Evolutionary conservation across 1,284 basidiomycete genomes (phyloP), one percentile per base, ranked within the genome.

Genomic region (Pholiota adiposa): DNA sequence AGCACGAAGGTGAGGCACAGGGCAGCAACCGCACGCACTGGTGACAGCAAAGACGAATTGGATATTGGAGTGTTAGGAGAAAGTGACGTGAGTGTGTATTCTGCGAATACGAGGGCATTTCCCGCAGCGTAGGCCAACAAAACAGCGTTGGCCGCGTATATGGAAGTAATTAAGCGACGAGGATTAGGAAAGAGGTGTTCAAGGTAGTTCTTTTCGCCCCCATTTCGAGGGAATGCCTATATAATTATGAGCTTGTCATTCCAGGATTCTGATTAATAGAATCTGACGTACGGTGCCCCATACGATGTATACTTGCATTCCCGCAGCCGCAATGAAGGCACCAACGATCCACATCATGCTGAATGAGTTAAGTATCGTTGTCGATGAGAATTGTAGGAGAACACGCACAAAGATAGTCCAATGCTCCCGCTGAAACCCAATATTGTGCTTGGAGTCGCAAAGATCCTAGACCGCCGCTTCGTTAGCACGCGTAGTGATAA

Each of bases 171-270:
- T 18, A 77, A 65, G 29, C 63, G 70, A 41, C 61, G 63, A 1
- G 72, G 75, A 43, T 62, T 65, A 12, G 67, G 69, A 59, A 71
- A 76, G 12, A 73, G 62, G 48, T 72, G 71, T 60, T 77, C 74
- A 8, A 75, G 68, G 48, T 75, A 77, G 54, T 74, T 74, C 58
- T 75, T 75, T 59, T 74, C 73, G 9, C 73, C 73, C 18, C 73
- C 73, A 29, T 71, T 75, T 21, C 63, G 63, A 12, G 73, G 73
- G 12, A 75, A 59, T 9, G 70, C 71, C 71, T 73, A 33, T 2
- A 34, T 4, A 25, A 18, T 27, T 14, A 56, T 58, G 23, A 19
- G 6, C 19, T 46, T 18, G 21, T 18, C 21, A 23, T 8, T 11
- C 41, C 2, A 2, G 29, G 3, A 31, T 8, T 25, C 6, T 7